Evolutionary conservation across 352 stramenopile genomes (phyloP), one percentile per base, ranked within the genome.

Genomic region (Globisporangium nagaii): DNA sequence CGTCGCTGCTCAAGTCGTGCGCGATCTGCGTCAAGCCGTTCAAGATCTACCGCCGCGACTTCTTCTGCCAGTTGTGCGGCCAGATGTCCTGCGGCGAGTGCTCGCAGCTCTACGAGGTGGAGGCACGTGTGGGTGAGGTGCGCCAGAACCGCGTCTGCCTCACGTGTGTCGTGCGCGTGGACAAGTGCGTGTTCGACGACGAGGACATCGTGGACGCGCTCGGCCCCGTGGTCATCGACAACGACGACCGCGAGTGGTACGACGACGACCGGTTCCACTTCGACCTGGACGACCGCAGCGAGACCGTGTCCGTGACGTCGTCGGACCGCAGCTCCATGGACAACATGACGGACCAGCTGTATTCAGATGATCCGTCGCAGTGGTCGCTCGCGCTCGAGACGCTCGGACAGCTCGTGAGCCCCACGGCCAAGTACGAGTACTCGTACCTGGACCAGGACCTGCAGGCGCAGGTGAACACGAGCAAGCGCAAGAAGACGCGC

Each of bases 1-100:
- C 42, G 17, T 19, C 62, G 1, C 63, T 73, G 25, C 43, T 45
- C 17, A 70, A 70, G 19, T 27, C 30, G 24, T 87, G 75, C 46
- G 55, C 46, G 15, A 77, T 87, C 42, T 89, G 76, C 61, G 34
- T 19, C 36, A 79, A 78, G 49, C 27, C 32, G 12, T 83, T 83
- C 51, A 51, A 49, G 31, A 71, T 83, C 50, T 76, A 72, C 49
- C 69, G 70, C 8, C 58, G 61, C 25, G 70, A 79, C 43, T 68
- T 69, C 27, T 79, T 76, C 56, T 83, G 73, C 56, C 64, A 83
- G 50, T 57, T 83, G 17, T 83, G 72, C 46, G 73, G 73, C n/a
- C 59, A 79, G 43, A 67, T 66, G 37, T 60, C 70, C 17, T 83
- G 72, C 43, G 28, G 56, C 3, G 70, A 78, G 20, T 83, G 73